Conservation (phyloP, 208 protist species). For the Angomonas ambiguus region DNA sequence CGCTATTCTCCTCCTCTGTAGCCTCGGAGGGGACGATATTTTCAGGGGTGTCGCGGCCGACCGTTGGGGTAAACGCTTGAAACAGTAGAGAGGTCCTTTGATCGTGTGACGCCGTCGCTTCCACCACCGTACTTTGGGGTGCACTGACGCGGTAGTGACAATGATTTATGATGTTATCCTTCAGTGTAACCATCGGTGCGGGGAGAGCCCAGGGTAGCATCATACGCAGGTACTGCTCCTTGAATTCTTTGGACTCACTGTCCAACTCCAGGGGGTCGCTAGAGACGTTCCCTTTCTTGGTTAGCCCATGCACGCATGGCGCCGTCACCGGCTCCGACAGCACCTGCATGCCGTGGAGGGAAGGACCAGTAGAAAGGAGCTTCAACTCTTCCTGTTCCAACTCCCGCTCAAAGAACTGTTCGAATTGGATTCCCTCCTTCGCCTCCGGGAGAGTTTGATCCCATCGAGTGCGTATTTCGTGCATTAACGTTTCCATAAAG, state of each 20-base stretch:
- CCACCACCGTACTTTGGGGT: neutral
- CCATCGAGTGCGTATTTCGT: neutral
- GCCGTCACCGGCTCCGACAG: neutral
- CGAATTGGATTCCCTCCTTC: neutral
- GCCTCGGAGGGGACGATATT: neutral
- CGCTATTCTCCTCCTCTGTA: neutral
- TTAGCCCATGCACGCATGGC: neutral
- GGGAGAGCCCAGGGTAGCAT: neutral
- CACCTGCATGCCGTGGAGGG: neutral
- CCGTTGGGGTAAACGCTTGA: neutral
- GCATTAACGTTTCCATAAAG: neutral
- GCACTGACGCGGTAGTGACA: neutral
- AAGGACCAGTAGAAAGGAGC: neutral
- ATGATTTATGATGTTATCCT: neutral
- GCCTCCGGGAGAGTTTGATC: neutral
- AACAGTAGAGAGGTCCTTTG: neutral
- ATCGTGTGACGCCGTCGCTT: neutral
- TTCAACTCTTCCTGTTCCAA: constrained; percentile 2
- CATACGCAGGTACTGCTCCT: neutral
- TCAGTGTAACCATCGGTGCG: neutral
- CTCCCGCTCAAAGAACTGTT: neutral
- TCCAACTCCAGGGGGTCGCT: neutral
- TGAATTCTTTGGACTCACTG: neutral
- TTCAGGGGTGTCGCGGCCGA: too few relatives aligned
- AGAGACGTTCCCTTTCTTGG: neutral